A percentile compares a stretch with the other conserved stretches of the same genome.
Conservation (phyloP, 805 yeast genomes). For the Wickerhamiella dianesei region DNA sequence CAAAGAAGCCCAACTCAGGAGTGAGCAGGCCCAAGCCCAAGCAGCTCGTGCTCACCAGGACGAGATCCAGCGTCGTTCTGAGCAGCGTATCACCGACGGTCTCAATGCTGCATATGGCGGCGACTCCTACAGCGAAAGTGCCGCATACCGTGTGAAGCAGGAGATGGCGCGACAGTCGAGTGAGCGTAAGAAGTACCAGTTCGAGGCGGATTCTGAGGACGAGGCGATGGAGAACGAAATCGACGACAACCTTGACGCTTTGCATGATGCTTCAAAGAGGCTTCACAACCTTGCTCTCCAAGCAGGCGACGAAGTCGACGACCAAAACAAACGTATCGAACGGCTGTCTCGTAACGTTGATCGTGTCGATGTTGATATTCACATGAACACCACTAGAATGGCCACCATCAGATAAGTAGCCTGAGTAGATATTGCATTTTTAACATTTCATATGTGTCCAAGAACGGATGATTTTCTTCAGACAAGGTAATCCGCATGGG, state of each 20-base stretch:
- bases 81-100: conserved; percentile 51
- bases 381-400: conserved; percentile 57
- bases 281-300: conserved; percentile 60
- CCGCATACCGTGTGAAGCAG: conserved; percentile 34
- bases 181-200: conserved; percentile 23
- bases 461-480: not conserved
- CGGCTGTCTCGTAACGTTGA: conserved; percentile 76
- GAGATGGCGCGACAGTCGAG: conserved; percentile 33
- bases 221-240: conserved; percentile 84
- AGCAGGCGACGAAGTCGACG: conserved; percentile 62
- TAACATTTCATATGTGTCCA: too few species aligned
- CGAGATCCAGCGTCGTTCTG: conserved; percentile 45
- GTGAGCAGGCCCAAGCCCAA: conserved; percentile 50
- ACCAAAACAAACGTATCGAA: conserved; percentile 61
- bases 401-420: conserved; percentile 25
- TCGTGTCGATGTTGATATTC: conserved; percentile 68
- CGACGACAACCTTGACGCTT: conserved; percentile 69
- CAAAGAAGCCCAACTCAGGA: conserved; percentile 55
- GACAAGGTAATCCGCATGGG: too few species aligned
- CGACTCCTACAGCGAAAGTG: conserved; percentile 16
- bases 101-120: conserved; percentile 18
- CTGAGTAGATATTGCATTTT: not conserved
- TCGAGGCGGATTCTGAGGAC: conserved; percentile 81
- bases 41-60: conserved; percentile 47
- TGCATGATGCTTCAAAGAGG: conserved; percentile 52